Evolutionary conservation across 2,329 filamentous ascomycete genomes (phyloP).

Genomic region (Lojkania enalia): DNA sequence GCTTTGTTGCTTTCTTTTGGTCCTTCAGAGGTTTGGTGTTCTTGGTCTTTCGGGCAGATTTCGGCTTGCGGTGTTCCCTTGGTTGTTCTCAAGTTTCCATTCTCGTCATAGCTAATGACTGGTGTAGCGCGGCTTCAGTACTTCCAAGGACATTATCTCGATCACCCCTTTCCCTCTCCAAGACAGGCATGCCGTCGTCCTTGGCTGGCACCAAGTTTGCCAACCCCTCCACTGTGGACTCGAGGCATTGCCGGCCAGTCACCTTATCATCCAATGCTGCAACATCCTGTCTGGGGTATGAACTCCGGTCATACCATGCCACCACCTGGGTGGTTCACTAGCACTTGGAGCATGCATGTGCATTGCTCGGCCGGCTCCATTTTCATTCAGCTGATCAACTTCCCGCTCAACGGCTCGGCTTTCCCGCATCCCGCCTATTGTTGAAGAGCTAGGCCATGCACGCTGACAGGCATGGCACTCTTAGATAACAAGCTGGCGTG

Average conservation of each 20-base stretch:
- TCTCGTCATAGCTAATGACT: constrained; percentile 39
- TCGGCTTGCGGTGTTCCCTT: constrained; percentile 26
- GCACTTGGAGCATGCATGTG: constrained; percentile 43
- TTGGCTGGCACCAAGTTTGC: constrained; percentile 39
- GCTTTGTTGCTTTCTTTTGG: constrained; percentile 16
- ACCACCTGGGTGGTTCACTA: constrained; percentile 41
- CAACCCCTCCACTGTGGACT: constrained; percentile 32
- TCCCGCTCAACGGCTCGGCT: constrained; percentile 44
- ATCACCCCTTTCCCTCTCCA: constrained; percentile 29
- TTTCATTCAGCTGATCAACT: constrained; percentile 45
- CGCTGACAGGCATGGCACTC: constrained; percentile 46
- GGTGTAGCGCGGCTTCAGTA: constrained; percentile 40
- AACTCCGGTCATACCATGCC: constrained; percentile 43
- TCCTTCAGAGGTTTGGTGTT: constrained; percentile 21
- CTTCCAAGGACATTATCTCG: constrained; percentile 30
- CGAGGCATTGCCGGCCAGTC: constrained; percentile 49
- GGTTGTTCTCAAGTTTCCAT: constrained; percentile 26
- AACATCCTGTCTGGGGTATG: constrained; percentile 38
- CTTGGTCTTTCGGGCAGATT: constrained; percentile 24
- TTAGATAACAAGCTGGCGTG: constrained; percentile 48
- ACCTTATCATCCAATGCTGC: constrained; percentile 53
- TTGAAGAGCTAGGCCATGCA: constrained; percentile 47
- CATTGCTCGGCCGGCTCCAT: constrained; percentile 39
- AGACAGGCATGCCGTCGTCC: constrained; percentile 26
- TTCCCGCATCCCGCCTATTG: constrained; percentile 46